Base-by-base conservation (phyloP, 257 asterid genomes). In the Agastache rugosa region DNA sequence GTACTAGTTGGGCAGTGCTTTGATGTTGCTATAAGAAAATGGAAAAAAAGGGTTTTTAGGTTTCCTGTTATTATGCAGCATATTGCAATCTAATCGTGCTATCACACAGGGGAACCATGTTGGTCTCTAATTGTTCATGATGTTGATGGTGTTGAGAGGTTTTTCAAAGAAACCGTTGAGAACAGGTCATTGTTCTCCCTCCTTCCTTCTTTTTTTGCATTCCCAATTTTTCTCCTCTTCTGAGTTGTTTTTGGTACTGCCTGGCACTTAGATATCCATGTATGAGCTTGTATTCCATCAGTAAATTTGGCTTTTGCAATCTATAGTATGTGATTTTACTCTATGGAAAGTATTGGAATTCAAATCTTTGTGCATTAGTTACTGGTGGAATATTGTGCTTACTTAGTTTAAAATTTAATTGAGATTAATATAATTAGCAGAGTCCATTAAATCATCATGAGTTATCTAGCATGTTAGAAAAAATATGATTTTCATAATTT, bases 101-200 rank as follows among this genome's bases (percentile, higher is more conserved):
- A 51, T 66, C 61, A 70, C 64, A 53, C 80, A 92, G 97, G 96
- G 73, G 98, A 87, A 77, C 92, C 92, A 25, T 80, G 93, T 72
- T 87, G 97, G 91, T 94, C 99, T 22, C 78, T 87, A 73, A 74
- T 89, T 76, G 92, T 81, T 86, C 93, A 75, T 69, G 87, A 80
- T 75, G 85, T 86, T 76, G 97, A 90, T 41, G 91, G 87, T 7
- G 84, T 92, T 63, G 97, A 90, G 75, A 92, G 81, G 68, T 94
- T 87, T 82, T 90, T 94, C 83, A 92, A 88, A 81, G 92, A 87
- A 77, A 89, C 91, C 56, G 82, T 87, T 15, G 98, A 94, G 76
- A 94, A 94, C 85, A 92, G 99, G 99, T 86, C 55, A 73, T 45
- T 29, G 17, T 77, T 41, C 47, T 48, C n/a, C 70, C 20, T 23